Percentiles rank a stretch among this genome's conserved stretches.
Evolutionary conservation across 2,329 filamentous ascomycete species (phyloP).

Genomic region (Epichloe scottii): DNA sequence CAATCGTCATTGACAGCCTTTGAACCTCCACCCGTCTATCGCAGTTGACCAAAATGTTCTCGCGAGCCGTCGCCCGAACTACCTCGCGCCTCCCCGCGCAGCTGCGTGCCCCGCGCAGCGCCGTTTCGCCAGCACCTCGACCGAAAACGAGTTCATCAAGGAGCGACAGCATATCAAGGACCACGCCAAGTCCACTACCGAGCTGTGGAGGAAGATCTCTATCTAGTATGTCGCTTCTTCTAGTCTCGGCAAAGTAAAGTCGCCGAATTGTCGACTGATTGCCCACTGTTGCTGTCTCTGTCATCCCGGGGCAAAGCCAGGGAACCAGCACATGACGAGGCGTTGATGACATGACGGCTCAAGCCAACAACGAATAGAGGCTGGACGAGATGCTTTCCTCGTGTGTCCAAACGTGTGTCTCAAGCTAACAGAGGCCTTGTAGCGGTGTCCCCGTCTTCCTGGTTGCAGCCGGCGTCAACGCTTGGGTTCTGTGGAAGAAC

Average conservation of each 20-base stretch:
- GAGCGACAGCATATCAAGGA: constrained; percentile 85
- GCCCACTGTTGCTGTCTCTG: neutral
- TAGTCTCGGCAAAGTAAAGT: neutral
- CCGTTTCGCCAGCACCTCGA: constrained; percentile 57
- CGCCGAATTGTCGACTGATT: neutral
- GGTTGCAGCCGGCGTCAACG: constrained; percentile 62
- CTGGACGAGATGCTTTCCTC: neutral
- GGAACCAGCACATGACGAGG: neutral
- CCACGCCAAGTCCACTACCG: constrained; percentile 74
- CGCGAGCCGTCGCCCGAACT: constrained; percentile 47
- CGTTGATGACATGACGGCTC: neutral
- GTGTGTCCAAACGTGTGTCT: neutral
- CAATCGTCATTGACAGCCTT: neutral
- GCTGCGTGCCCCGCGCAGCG: constrained; percentile 51
- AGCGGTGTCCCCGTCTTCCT: constrained; percentile 68
- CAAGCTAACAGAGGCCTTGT: constrained; percentile 8
- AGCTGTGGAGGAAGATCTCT: constrained; percentile 90
- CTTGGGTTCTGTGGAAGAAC: constrained; percentile 82
- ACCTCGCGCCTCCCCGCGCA: constrained; percentile 51
- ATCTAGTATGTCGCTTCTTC: constrained; percentile 61
- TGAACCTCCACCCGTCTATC: neutral
- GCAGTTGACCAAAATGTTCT: constrained; percentile 39
- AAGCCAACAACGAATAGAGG: neutral
- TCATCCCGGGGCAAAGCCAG: neutral
- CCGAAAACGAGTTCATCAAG: constrained; percentile 87